Percentiles rank a stretch among this genome's conserved stretches.
These are phyloP conservation scores for Francoa sonchifolia DNA, from an alignment of 441 rosid genomes.

Conservation along the genomic window DNA sequence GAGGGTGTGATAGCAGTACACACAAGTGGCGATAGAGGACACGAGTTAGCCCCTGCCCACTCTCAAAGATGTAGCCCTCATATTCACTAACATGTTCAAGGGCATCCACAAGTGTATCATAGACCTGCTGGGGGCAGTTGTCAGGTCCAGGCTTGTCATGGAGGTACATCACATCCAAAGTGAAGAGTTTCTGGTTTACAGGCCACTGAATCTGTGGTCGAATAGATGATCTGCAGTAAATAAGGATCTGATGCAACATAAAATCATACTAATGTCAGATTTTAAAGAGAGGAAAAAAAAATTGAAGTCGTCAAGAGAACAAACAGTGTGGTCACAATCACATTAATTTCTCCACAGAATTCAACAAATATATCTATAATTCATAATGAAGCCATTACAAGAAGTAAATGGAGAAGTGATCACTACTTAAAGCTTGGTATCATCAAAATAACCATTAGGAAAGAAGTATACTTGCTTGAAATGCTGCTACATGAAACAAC, in stretches of 20 bases:
- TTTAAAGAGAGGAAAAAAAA: not conserved
- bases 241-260: slow-evolving; percentile 40
- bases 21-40: slow-evolving; percentile 56
- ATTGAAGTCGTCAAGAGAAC: not conserved
- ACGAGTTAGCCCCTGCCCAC: slow-evolving; percentile 59
- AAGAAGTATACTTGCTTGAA: too few relatives aligned
- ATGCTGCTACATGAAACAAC: too few relatives aligned
- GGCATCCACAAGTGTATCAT: slow-evolving; percentile 61
- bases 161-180: slow-evolving; percentile 83
- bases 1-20: slow-evolving; percentile 63
- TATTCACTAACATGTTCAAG: slow-evolving; percentile 73
- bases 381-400: not conserved
- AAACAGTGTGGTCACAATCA: not conserved
- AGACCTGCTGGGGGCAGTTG: slow-evolving; percentile 82
- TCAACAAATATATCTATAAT: not conserved
- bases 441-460: too few relatives aligned
- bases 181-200: slow-evolving; percentile 63
- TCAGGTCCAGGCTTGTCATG: slow-evolving; percentile 85
- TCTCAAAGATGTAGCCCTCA: slow-evolving; percentile 78
- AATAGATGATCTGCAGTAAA: slow-evolving; percentile 79
- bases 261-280: slow-evolving; percentile 2
- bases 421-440: not conserved
- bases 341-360: not conserved
- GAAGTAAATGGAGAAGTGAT: not conserved
- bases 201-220: slow-evolving; percentile 71